Evolutionary conservation across 2,329 filamentous ascomycete genomes (phyloP).

Genomic region (Phialophora chinensis): DNA sequence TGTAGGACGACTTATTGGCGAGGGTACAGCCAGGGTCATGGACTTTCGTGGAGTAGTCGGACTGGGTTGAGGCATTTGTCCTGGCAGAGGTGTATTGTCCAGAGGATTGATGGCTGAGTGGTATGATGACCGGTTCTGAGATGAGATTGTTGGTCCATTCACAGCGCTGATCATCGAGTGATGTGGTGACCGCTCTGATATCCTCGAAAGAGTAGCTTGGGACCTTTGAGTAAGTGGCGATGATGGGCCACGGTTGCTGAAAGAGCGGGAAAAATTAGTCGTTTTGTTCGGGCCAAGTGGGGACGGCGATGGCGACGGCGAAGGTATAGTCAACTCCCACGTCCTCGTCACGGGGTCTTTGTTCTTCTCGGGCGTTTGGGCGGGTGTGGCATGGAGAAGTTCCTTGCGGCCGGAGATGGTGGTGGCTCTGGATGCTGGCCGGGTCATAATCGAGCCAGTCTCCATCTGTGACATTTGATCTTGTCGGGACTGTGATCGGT

Average conservation of each 20-base stretch:
- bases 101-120: slow-evolving; percentile 23
- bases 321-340: slow-evolving; percentile 29
- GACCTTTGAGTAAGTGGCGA: slow-evolving; percentile 32
- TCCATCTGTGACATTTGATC: slow-evolving; percentile 34
- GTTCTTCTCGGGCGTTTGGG: slow-evolving; percentile 29
- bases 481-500: slow-evolving; percentile 35
- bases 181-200: slow-evolving; percentile 37
- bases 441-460: slow-evolving; percentile 26
- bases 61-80: slow-evolving; percentile 8
- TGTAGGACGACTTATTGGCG: slow-evolving; percentile 2
- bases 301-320: slow-evolving; percentile 22
- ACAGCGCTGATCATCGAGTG: slow-evolving; percentile 32
- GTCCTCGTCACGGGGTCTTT: slow-evolving; percentile 25
- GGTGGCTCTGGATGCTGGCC: slow-evolving; percentile 30
- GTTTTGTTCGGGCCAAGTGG: slow-evolving; percentile 21
- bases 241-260: slow-evolving; percentile 20
- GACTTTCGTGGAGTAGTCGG: background rate
- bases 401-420: slow-evolving; percentile 25
- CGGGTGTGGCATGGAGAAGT: slow-evolving; percentile 21
- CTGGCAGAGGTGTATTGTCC: slow-evolving; percentile 18
- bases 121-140: slow-evolving; percentile 15
- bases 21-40: slow-evolving; percentile 12
- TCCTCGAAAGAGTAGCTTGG: slow-evolving; percentile 34
- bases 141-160: slow-evolving; percentile 11
- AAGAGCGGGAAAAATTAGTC: slow-evolving; percentile 34